phyloP scores from a whole-genome alignment of 345 rosid genomes.

The Camelina neglecta region DNA sequence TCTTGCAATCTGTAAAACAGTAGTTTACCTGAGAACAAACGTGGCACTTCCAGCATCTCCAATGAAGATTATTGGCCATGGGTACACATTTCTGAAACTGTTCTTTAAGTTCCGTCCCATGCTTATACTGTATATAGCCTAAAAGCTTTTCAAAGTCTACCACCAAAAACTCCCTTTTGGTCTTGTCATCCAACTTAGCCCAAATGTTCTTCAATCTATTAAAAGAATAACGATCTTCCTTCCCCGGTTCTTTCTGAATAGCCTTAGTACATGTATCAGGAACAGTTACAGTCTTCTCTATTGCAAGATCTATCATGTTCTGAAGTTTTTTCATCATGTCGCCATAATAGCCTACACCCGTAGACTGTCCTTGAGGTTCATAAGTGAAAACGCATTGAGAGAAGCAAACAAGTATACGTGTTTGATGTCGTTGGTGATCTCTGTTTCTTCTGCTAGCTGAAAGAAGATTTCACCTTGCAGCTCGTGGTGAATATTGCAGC shows the following conservation, averaged over 20 bases:
- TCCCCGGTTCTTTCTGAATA: neutral
- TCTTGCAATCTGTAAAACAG: conserved; percentile 8
- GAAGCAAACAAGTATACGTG: too few relatives aligned
- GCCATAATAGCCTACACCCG: neutral
- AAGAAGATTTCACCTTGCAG: too few relatives aligned
- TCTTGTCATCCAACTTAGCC: neutral
- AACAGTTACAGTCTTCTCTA: neutral
- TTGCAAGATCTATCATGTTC: neutral
- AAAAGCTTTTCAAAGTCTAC: neutral
- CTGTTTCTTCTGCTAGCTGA: too few relatives aligned
- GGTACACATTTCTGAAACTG: neutral
- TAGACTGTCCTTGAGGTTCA: neutral
- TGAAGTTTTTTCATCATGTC: neutral
- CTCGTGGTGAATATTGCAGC: too few relatives aligned
- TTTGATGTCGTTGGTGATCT: too few relatives aligned
- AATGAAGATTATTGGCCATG: neutral
- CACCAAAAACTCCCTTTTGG: neutral
- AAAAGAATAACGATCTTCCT: too few relatives aligned
- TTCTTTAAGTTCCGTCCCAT: neutral
- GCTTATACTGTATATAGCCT: neutral
- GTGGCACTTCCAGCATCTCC: conserved; percentile 13
- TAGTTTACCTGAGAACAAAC: neutral
- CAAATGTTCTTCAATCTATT: neutral
- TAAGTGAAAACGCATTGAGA: too few relatives aligned
- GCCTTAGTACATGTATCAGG: neutral